These are phyloP conservation scores for Alternaria gaisen DNA, from an alignment of 2,329 filamentous ascomycete species.

Conservation along the genomic window DNA sequence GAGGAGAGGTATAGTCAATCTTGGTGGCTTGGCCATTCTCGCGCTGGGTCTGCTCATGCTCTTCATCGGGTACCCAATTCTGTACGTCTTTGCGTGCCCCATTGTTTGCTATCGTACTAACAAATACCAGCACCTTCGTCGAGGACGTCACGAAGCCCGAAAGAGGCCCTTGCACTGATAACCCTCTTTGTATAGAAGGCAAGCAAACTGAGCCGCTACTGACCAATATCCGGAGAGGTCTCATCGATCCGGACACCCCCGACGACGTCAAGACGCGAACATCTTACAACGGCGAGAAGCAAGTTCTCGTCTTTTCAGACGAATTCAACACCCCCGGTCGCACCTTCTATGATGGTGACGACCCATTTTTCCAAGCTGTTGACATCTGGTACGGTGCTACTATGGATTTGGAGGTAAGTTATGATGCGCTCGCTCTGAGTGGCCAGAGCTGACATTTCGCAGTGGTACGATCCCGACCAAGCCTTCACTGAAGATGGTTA, in stretches of 20 bases:
- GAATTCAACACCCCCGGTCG: constrained; percentile 74
- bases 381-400: constrained; percentile 79
- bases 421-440: neutral
- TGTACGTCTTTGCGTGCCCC: constrained; percentile 62
- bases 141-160: constrained; percentile 53
- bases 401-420: constrained; percentile 68
- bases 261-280: constrained; percentile 64
- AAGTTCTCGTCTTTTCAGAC: constrained; percentile 75
- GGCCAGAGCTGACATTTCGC: constrained; percentile 15
- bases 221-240: constrained; percentile 66
- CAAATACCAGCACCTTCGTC: constrained; percentile 63
- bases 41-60: constrained; percentile 68
- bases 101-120: constrained; percentile 21
- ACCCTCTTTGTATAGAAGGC: constrained; percentile 61
- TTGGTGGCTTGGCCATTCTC: constrained; percentile 69
- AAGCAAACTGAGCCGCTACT: constrained; percentile 61
- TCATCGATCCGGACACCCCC: constrained; percentile 76
- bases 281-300: constrained; percentile 66
- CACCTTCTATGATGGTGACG: constrained; percentile 75
- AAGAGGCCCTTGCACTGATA: constrained; percentile 51
- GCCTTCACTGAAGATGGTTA: constrained; percentile 69
- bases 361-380: constrained; percentile 72
- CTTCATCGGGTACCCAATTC: constrained; percentile 74
- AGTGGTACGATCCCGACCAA: constrained; percentile 77
- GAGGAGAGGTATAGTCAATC: constrained; percentile 68